A percentile compares a stretch with the other conserved stretches of the same genome.
Conservation (phyloP, 352 stramenopile genomes). For the Phytophthora foliorum region DNA sequence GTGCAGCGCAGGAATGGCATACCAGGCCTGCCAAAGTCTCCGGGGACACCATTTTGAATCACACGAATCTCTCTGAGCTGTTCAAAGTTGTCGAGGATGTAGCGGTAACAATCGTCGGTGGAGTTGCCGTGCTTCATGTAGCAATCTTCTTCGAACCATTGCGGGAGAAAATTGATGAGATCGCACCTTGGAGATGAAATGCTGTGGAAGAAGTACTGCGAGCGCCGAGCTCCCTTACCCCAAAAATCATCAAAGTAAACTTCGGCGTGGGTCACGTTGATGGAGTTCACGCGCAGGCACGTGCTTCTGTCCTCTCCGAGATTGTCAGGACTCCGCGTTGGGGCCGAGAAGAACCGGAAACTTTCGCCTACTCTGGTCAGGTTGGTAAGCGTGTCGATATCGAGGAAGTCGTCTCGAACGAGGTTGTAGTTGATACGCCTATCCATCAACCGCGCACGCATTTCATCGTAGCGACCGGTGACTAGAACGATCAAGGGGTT, state of each 20-base stretch:
- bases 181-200: slow-evolving; percentile 57
- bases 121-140: slow-evolving; percentile 33
- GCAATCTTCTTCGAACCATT: slow-evolving; percentile 44
- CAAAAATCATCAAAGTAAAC: slow-evolving; percentile 60
- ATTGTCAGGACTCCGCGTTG: slow-evolving; percentile 41
- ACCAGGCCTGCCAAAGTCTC: slow-evolving; percentile 54
- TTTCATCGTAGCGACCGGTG: slow-evolving; percentile 54
- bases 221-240: slow-evolving; percentile 47
- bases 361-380: slow-evolving; percentile 42
- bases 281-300: slow-evolving; percentile 53
- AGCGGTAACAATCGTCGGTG: slow-evolving; percentile 45
- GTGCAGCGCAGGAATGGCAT: slow-evolving; percentile 62
- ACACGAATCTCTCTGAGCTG: slow-evolving; percentile 37
- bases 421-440: slow-evolving; percentile 58
- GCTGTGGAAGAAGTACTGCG: slow-evolving; percentile 51
- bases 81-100: slow-evolving; percentile 68
- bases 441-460: slow-evolving; percentile 46
- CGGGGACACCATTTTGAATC: slow-evolving; percentile 48
- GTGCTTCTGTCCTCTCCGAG: slow-evolving; percentile 52
- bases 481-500: slow-evolving; percentile 60
- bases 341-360: slow-evolving; percentile 50
- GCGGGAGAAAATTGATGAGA: slow-evolving; percentile 49
- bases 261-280: slow-evolving; percentile 44
- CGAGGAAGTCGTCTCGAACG: slow-evolving; percentile 45
- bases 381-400: slow-evolving; percentile 39